Conservation (phyloP, 129 eudicot genomes). For the Flaveria sonorensis region DNA sequence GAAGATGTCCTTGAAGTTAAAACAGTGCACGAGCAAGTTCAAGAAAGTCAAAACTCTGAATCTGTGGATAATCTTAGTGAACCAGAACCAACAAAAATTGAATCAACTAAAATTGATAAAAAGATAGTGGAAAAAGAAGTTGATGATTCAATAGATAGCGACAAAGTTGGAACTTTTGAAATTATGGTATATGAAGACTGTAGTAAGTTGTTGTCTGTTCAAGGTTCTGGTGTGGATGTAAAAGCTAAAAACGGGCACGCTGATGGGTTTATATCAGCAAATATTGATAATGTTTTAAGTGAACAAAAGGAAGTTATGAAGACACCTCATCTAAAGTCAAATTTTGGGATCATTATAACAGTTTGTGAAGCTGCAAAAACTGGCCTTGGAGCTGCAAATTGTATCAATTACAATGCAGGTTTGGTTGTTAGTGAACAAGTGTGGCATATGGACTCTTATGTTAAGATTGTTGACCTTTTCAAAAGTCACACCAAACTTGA, state of each 20-base stretch:
- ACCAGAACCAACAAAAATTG: slow-evolving; percentile 12
- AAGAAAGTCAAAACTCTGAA: slow-evolving; percentile 27
- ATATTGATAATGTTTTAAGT: no score
- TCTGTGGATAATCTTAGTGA: slow-evolving; percentile 10
- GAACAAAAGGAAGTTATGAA: no score
- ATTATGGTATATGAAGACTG: slow-evolving; percentile 39
- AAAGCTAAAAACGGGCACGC: no score
- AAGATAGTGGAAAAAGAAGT: slow-evolving; percentile 19
- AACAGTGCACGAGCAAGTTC: not conserved
- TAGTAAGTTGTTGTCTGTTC: slow-evolving; percentile 32
- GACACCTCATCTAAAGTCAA: no score
- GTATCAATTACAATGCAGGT: not conserved
- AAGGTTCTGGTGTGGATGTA: slow-evolving; percentile 28
- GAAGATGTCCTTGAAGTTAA: slow-evolving; percentile 22
- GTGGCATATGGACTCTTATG: not conserved
- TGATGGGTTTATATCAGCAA: no score
- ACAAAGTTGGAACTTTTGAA: slow-evolving; percentile 20
- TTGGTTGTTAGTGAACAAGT: not conserved
- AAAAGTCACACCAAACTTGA: not conserved
- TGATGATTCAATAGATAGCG: slow-evolving; percentile 33
- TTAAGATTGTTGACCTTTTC: not conserved
- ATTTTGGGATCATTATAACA: not conserved
- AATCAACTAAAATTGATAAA: not conserved
- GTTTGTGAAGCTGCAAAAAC: not conserved
- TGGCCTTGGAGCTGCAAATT: not conserved